phyloP scores from a whole-genome alignment of 768 basidiomycete genomes.

The Cantharellus cinnabarinus region DNA sequence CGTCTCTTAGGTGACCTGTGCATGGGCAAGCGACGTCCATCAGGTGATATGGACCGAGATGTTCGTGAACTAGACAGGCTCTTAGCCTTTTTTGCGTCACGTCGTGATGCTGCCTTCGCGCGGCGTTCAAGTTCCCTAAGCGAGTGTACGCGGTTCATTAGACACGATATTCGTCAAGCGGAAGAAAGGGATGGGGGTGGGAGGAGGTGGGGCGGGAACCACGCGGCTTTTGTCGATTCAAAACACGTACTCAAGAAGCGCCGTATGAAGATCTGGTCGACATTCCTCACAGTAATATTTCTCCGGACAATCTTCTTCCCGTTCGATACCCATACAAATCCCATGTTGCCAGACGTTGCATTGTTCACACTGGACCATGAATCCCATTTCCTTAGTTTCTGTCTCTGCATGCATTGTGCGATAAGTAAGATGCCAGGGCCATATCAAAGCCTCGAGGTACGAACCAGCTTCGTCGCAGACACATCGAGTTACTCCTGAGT shows the following conservation, averaged over 20 bases:
- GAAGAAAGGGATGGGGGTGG: not conserved
- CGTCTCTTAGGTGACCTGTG: conserved; percentile 43
- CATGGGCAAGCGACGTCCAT: conserved; percentile 12
- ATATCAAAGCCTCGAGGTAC: not conserved
- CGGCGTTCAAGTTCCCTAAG: not conserved
- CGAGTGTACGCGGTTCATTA: conserved; percentile 9
- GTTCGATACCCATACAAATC: conserved; percentile 81
- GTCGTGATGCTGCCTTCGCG: not conserved
- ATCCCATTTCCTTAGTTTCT: conserved; percentile 46
- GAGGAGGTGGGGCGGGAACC: conserved; percentile 10
- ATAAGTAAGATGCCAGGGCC: not conserved
- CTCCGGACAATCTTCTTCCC: conserved; percentile 50
- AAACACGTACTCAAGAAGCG: conserved; percentile 53
- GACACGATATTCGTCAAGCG: not conserved
- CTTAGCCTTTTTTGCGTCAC: not conserved
- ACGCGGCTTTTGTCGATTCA: not conserved
- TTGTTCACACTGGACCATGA: conserved; percentile 94
- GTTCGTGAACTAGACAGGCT: conserved; percentile 18
- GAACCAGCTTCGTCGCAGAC: not conserved
- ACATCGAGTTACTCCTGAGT: not conserved
- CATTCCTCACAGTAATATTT: conserved; percentile 91
- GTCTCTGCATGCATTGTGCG: not conserved
- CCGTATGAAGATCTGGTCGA: conserved; percentile 64
- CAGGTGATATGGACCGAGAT: conserved; percentile 12
- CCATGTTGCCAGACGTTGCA: conserved; percentile 99